Evolutionary conservation across 192 early-diverging fungal genomes (phyloP).

Genomic region (Coemansia umbellata): DNA sequence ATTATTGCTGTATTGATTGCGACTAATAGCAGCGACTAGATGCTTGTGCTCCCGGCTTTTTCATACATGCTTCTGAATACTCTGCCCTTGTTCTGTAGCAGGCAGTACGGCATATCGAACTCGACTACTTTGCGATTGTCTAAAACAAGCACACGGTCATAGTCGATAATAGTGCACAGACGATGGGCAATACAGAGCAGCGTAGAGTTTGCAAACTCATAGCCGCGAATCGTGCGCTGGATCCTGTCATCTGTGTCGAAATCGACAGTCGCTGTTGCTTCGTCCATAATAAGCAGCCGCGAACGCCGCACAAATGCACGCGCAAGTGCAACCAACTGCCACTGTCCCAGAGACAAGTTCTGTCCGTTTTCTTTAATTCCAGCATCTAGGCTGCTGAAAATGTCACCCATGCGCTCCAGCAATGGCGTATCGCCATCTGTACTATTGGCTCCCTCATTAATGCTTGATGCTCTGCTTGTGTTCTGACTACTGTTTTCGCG

Average conservation of each 20-base stretch:
- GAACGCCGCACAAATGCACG: conserved; percentile 67
- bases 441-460: background rate
- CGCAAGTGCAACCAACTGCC: conserved; percentile 70
- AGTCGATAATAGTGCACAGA: conserved; percentile 75
- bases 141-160: conserved; percentile 78
- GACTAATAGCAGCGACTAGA: conserved; percentile 29
- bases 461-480: background rate
- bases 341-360: conserved; percentile 74
- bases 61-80: conserved; percentile 69
- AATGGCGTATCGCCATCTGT: background rate
- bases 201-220: conserved; percentile 63
- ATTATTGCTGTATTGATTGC: background rate
- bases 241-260: conserved; percentile 83
- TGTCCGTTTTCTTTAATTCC: conserved; percentile 71
- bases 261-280: conserved; percentile 86
- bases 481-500: conserved; percentile 11
- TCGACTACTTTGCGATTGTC: conserved; percentile 74
- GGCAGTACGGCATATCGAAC: conserved; percentile 66
- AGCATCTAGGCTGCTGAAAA: conserved; percentile 55
- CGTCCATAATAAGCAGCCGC: conserved; percentile 72
- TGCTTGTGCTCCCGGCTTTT: conserved; percentile 72
- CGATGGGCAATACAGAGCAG: conserved; percentile 89
- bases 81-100: conserved; percentile 59
- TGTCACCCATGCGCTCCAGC: conserved; percentile 13
- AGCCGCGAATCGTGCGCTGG: conserved; percentile 76